Conservation (phyloP, 345 rosid species). For the Nephelium lappaceum region DNA sequence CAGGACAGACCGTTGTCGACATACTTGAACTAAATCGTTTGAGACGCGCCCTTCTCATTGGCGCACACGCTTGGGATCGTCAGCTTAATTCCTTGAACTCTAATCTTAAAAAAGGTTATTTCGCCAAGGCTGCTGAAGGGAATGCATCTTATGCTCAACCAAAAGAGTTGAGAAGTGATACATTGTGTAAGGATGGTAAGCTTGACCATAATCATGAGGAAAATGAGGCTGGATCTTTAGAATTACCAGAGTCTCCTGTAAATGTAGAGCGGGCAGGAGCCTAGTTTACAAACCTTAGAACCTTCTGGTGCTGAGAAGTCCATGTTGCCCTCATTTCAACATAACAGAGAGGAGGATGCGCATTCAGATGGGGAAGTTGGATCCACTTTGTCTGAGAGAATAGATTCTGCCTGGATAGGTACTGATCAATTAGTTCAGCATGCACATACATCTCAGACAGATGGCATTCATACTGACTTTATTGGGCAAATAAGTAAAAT, state of each 20-base stretch:
- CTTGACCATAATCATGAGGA: conserved; percentile 27
- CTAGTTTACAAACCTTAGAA: conserved; percentile 20
- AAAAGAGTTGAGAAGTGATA: conserved; percentile 36
- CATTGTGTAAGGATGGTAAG: conserved; percentile 29
- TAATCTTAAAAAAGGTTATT: conserved; percentile 52
- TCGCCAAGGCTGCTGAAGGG: conserved; percentile 37
- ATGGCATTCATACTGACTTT: conserved; percentile 37
- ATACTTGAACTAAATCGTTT: conserved; percentile 75
- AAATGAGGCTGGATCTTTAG: conserved; percentile 30
- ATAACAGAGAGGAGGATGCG: conserved; percentile 36
- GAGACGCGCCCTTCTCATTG: conserved; percentile 70
- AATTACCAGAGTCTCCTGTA: conserved; percentile 32
- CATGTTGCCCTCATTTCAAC: conserved; percentile 24
- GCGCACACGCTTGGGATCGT: conserved; percentile 77
- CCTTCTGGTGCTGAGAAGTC: conserved; percentile 34
- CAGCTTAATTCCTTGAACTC: conserved; percentile 70
- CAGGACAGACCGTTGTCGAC: conserved; percentile 51
- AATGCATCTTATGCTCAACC: conserved; percentile 33
- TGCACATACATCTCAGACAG: conserved; percentile 32
- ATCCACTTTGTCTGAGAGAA: conserved; percentile 79
- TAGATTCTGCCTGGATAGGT: conserved; percentile 99
- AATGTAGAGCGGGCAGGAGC: conserved; percentile 37
- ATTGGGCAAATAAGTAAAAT: conserved; percentile 28
- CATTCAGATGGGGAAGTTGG: conserved; percentile 50
- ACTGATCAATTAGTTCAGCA: conserved; percentile 53